Evolutionary conservation across 805 yeast genomes (phyloP), one percentile per base, ranked within the genome.

Genomic region (Candida adriatica): DNA sequence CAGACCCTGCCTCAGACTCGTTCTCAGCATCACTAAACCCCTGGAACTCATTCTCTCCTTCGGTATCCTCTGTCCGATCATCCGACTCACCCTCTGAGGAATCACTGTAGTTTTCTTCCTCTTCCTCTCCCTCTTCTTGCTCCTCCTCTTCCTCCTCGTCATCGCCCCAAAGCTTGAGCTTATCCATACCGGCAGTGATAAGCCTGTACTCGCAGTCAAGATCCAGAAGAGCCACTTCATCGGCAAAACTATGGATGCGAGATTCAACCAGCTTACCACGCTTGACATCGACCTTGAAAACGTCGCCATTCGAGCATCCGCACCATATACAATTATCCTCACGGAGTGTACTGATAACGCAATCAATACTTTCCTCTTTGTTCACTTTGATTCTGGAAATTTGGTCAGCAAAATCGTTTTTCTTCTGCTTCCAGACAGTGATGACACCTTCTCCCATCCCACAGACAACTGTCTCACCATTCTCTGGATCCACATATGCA

Each of bases 361-460:
- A 68, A 49, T 87, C 96, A 13, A 87, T 70, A 13, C 90, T 79
- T 21, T 80, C 83, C 27, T 70, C 81, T 35, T 70, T 74, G 24
- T 74, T 64, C 7, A 88, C 65, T 41, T 75, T 75, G 13, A 90
- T 71, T 36, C 97, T 63, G 9, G 82, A 70, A 29, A 86, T 64
- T 58, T 90, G 96, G 55, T 90, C 96, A 37, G 62, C 66, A 39
- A 76, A 68, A 26, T 70, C 70, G 49, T 84, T 85, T 49, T 72
- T 71, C 18, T 72, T 65, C 17, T 80, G 76, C 45, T 73, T 75
- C 98, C 98, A 90, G 10, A 82, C 63, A 0, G 97, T 86, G 6
- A 86, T 66, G 10, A 85, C 72, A 4, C 97, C 97, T 49, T 81
- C 92, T 11, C 94, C 86, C 80, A 86, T 87, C 27, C 95, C 90